Conservation (phyloP, 805 yeast genomes). For the Komagataella pastoris region DNA sequence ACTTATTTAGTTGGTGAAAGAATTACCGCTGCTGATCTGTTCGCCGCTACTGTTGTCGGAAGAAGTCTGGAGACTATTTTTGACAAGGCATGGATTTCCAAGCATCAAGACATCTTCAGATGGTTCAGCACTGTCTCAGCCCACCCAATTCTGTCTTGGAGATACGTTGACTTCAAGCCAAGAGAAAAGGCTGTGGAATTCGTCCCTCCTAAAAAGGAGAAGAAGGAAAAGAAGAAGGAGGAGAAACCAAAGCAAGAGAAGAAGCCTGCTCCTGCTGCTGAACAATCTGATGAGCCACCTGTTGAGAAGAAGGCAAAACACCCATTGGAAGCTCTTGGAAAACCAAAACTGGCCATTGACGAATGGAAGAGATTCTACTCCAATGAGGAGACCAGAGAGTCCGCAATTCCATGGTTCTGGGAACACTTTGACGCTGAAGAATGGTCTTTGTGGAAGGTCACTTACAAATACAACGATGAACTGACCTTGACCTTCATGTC, state of each 20-base stretch:
- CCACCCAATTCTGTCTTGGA: constrained; percentile 30
- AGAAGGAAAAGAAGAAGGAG: constrained; percentile 32
- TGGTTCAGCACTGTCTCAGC: constrained; percentile 31
- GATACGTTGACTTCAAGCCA: constrained; percentile 39
- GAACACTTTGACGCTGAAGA: constrained; percentile 75
- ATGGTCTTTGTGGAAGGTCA: constrained; percentile 92
- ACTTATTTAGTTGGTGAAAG: constrained; percentile 36
- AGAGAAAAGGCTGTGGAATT: constrained; percentile 50
- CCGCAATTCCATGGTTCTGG: constrained; percentile 98
- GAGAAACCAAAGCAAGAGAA: constrained; percentile 18
- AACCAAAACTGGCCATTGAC: constrained; percentile 55
- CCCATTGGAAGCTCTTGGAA: constrained; percentile 80
- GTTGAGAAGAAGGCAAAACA: constrained; percentile 74
- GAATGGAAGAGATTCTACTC: constrained; percentile 97
- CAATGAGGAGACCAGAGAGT: constrained; percentile 91
- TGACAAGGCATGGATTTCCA: constrained; percentile 37
- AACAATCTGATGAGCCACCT: constrained; percentile 22
- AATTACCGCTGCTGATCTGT: constrained; percentile 30
- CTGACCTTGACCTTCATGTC: constrained; percentile 96
- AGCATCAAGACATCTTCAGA: constrained; percentile 36
- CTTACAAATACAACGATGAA: constrained; percentile 96
- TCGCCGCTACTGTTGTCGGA: constrained; percentile 25
- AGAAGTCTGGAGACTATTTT: constrained; percentile 33
- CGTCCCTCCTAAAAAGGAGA: constrained; percentile 55
- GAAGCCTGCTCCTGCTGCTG: constrained; percentile 11